Base-by-base conservation (phyloP, 1,284 basidiomycete genomes). In the Porogramme epimiltina region DNA sequence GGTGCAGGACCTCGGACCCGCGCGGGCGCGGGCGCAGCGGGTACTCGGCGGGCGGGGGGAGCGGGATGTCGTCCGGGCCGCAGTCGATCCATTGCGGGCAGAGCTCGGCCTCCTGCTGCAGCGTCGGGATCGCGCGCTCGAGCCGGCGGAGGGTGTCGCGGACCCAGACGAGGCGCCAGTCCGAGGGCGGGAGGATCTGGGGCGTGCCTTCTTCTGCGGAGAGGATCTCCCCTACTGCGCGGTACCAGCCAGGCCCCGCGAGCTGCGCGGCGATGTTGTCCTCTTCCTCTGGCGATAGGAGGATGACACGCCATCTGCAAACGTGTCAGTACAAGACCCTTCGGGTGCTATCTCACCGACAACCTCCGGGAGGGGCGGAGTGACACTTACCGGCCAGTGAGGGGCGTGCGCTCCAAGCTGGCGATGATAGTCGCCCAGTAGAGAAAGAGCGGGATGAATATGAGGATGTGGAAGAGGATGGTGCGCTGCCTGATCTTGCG, bases 281-380 rank as follows among this genome's bases (percentile, higher is more conserved):
- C 66, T 96, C 93, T 69, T 95, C 93, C 62, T 93, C 90, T 0
- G 93, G 91, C 1, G 92, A 94, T 9, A 96, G 78, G 13, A 95
- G 77, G 54, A 96, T 94, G 55, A 93, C 69, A 46, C 93, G 79
- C 89, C 87, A 91, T 60, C 92, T 91, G 51, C 6, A 11, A 24
- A 20, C 13, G 43, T 18, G 39, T 24, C 13, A 48, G 52, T 45
- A 60, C 26, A 11, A 2, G 52, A 47, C n/a, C n/a, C 10, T 37
- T 9, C 34, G 13, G 10, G 16, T 9, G n/a, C n/a, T 37, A 13
- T 18, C 8, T 4, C 5, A 37, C 9, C 34, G n/a, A 37, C 5
- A 18, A 37, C n/a, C 13, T 4, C 34, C 34, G 34, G n/a, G 9
- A 19, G 40, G 23, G 19, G 15, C 5, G 13, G 9, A 26, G 24